Conservation (phyloP, 192 early-diverging fungal species). For the Backusella mclennaniae region DNA sequence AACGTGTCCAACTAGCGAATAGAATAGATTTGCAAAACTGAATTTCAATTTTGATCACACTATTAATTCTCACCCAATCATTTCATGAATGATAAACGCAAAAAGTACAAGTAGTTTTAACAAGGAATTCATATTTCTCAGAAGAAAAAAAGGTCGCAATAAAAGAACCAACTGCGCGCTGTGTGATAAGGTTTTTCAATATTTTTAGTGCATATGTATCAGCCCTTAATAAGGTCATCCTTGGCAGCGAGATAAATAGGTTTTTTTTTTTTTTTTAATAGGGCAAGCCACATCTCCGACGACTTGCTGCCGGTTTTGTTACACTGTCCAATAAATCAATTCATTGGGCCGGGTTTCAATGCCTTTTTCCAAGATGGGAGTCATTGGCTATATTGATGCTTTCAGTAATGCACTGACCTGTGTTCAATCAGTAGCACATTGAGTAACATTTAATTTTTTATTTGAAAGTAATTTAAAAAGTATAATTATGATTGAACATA, state of each 20-base stretch:
- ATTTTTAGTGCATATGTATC: background rate
- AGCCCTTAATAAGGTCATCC: background rate
- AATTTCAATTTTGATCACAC: background rate
- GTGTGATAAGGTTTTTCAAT: background rate
- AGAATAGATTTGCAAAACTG: background rate
- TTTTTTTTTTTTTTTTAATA: background rate
- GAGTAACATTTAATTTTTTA: background rate
- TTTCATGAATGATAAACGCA: background rate
- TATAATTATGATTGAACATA: background rate
- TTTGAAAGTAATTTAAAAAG: slow-evolving; percentile 1
- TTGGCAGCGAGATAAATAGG: background rate
- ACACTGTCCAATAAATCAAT: background rate
- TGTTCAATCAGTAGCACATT: background rate
- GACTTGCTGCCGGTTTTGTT: background rate
- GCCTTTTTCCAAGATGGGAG: background rate
- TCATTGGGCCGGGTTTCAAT: background rate
- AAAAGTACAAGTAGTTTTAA: background rate
- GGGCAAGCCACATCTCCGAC: background rate
- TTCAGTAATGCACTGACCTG: slow-evolving; percentile 8
- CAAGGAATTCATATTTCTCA: background rate
- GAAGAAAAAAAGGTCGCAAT: background rate
- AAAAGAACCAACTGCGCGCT: background rate
- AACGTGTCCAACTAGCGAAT: background rate
- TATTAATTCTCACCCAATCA: slow-evolving; percentile 2
- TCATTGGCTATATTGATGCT: background rate